phyloP scores from a whole-genome alignment of 345 rosid genomes.

The Odontarrhena argentea region DNA sequence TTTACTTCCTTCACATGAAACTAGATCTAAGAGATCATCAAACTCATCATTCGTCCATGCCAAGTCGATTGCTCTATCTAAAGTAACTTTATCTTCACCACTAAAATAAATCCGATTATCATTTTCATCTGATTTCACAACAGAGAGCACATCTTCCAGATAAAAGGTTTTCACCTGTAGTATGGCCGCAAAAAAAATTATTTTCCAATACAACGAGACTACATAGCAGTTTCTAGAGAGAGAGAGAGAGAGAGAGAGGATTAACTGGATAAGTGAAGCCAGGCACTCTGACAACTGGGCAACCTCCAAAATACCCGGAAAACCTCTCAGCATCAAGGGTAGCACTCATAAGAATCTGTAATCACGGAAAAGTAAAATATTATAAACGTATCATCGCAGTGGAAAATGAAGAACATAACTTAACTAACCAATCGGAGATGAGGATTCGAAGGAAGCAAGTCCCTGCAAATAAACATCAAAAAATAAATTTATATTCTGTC shows the following conservation, averaged over 20 bases:
- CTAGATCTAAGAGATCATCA: conserved; percentile 69
- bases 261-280: conserved; percentile 93
- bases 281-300: conserved; percentile 84
- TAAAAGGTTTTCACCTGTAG: conserved; percentile 70
- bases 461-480: conserved; percentile 60
- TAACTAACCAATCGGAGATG: conserved; percentile 90
- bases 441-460: conserved; percentile 78
- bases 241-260: conserved; percentile 17
- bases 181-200: conserved; percentile 8
- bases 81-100: conserved; percentile 62
- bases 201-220: conserved; percentile 17
- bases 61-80: conserved; percentile 80
- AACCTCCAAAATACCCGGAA: conserved; percentile 92
- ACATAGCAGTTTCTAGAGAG: background rate
- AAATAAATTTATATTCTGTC: conserved; percentile 15
- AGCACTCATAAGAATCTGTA: conserved; percentile 94
- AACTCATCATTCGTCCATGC: conserved; percentile 83
- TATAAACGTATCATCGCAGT: conserved; percentile 14
- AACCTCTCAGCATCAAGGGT: conserved; percentile 90
- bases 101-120: conserved; percentile 55
- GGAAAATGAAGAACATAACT: conserved; percentile 11
- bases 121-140: conserved; percentile 54
- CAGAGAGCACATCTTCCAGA: conserved; percentile 84
- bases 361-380: background rate
- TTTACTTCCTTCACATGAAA: conserved; percentile 56